A percentile compares a stretch with the other conserved stretches of the same genome.
Conservation (phyloP, 306 rosid species). For the Begonia masoniana region DNA sequence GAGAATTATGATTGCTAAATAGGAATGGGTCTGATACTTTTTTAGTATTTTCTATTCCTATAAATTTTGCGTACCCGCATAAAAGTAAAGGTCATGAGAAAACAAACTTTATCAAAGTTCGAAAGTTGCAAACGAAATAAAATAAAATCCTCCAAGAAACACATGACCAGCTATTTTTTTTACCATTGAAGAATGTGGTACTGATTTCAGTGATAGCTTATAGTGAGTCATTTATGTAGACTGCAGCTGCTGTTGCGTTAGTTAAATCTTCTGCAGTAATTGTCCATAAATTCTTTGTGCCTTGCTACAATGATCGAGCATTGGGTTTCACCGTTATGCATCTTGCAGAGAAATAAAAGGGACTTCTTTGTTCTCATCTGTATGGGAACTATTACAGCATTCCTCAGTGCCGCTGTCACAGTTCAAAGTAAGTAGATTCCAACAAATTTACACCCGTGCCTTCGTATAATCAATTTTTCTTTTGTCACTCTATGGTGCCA, state of each 20-base stretch:
- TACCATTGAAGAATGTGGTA: no score
- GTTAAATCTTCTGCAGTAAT: not conserved
- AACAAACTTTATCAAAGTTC: not conserved
- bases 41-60: not conserved
- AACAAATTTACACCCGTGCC: constrained; percentile 11
- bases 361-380: constrained; percentile 75
- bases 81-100: no score
- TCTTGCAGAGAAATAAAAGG: constrained; percentile 87
- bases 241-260: not conserved
- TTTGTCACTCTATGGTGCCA: no score
- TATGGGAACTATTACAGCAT: constrained; percentile 47
- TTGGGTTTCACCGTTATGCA: constrained; percentile 10
- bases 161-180: no score
- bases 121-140: not conserved
- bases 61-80: not conserved
- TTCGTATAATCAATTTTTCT: no score
- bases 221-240: not conserved
- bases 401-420: constrained; percentile 31
- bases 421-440: constrained; percentile 51
- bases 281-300: not conserved
- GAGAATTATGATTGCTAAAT: constrained; percentile 14
- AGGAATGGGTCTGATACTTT: not conserved
- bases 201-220: no score
- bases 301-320: not conserved
- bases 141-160: no score